A percentile compares a stretch with the other conserved stretches of the same genome.
Evolutionary conservation across 2,329 filamentous ascomycete genomes (phyloP).

Genomic region (Trichoderma hamatum): DNA sequence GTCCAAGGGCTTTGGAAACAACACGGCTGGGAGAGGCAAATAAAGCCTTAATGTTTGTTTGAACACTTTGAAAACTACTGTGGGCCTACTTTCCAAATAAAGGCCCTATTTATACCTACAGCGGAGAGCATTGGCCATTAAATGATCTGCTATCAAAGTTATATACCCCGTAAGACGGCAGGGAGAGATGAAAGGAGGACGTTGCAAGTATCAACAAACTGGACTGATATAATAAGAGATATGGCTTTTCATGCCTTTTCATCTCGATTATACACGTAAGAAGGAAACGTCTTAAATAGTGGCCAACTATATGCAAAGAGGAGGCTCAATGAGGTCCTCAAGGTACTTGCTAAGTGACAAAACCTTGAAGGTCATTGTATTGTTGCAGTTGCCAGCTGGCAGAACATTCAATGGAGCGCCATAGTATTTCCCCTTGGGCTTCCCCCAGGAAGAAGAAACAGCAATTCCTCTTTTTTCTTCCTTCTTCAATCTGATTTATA

Average conservation of each 20-base stretch:
- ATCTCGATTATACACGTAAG: background rate
- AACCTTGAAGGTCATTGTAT: background rate
- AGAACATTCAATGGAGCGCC: background rate
- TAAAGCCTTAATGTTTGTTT: background rate
- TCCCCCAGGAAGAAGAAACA: background rate
- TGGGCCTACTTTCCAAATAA: background rate
- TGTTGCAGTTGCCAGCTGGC: conserved; percentile 9
- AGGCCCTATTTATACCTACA: background rate
- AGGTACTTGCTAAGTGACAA: conserved; percentile 9
- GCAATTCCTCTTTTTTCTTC: background rate
- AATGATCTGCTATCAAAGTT: conserved; percentile 8
- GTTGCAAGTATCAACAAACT: background rate
- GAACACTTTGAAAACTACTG: conserved; percentile 4
- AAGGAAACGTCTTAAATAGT: background rate
- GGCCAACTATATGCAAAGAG: background rate
- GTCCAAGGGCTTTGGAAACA: background rate
- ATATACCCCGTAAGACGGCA: background rate
- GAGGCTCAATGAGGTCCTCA: background rate
- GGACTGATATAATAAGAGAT: background rate
- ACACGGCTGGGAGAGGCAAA: background rate
- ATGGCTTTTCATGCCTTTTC: background rate
- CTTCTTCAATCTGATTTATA: background rate
- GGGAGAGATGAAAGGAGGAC: background rate
- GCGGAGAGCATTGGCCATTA: conserved; percentile 12
- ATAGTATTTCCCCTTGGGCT: background rate